Evolutionary conservation across 2,329 filamentous ascomycete genomes (phyloP).

Genomic region (Coniosporium tulheliwenetii): DNA sequence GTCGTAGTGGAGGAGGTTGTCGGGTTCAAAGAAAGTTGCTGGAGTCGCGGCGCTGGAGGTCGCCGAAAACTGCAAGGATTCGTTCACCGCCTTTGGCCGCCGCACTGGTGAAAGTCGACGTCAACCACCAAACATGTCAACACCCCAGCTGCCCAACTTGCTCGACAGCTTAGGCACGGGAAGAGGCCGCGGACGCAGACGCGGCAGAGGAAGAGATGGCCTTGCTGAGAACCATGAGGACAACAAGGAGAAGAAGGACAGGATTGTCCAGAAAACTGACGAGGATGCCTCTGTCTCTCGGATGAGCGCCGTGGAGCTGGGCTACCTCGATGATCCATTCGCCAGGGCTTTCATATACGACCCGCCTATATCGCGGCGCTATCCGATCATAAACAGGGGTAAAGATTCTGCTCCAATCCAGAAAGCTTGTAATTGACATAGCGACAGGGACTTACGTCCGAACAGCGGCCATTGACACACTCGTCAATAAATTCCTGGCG

Average conservation of each 20-base stretch:
- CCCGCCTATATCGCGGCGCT: conserved; percentile 34
- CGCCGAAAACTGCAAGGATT: no score
- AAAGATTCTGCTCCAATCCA: conserved; percentile 10
- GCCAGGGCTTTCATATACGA: conserved; percentile 48
- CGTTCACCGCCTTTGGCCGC: conserved; percentile 14
- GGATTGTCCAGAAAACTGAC: conserved; percentile 75
- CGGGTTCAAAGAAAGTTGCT: not conserved
- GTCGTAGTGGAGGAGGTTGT: no score
- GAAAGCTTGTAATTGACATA: conserved; percentile 4
- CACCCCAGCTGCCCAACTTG: conserved; percentile 58
- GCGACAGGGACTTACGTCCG: conserved; percentile 74
- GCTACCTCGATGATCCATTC: conserved; percentile 73
- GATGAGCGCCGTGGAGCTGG: conserved; percentile 71
- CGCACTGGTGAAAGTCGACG: not conserved
- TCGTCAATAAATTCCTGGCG: conserved; percentile 58
- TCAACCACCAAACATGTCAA: conserved; percentile 40
- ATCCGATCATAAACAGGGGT: conserved; percentile 94
- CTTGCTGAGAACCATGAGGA: conserved; percentile 13
- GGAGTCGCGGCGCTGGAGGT: not conserved
- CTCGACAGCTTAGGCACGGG: conserved; percentile 44
- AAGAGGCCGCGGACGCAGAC: conserved; percentile 23
- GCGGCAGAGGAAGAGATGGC: conserved; percentile 31
- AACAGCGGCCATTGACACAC: conserved; percentile 64
- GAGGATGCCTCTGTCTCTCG: conserved; percentile 80
- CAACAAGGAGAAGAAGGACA: conserved; percentile 40